Evolutionary conservation across 331 rosid genomes (phyloP), one percentile per base, ranked within the genome.

Genomic region (Rosa hybrid): DNA sequence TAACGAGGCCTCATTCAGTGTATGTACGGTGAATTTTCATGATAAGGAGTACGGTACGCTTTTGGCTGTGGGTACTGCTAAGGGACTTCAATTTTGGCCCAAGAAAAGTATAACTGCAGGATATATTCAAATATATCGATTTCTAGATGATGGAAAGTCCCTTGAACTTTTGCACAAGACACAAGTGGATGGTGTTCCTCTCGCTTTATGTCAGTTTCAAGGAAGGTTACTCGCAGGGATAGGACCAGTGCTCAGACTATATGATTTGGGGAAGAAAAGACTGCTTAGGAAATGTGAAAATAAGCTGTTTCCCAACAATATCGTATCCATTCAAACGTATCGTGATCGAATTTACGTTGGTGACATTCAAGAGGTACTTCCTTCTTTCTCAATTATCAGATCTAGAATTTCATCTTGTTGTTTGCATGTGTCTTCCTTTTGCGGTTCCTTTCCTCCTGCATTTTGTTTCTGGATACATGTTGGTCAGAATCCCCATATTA

Each of bases 161-260:
- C 97, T 95, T 71, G 97, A 95, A 86, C 97, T 95, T 80, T 86
- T 95, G 80, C 98, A 93, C 85, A 93, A 93, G 90, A 95, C 99
- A 42, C 97, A 90, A 86, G 99, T 95, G 76, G 97, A 93, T 86
- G 98, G 98, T 79, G 99, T 93, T 75, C 99, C 99, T 78, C 94
- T 93, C 84, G 90, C 98, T 80, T 84, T 95, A 75, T 83, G 92
- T 86, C 99, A 95, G 84, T 95, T 95, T 82, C 99, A 95, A 82
- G 99, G 99, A 81, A 90, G 98, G 84, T 90, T 95, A 78, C 99
- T 93, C 21, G 98, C 97, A 0, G 99, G 99, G 79, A 87, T 95
- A 80, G 98, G 99, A 65, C 71, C 93, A 30, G 97, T 90, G 62
- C 97, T 95, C 80, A 88, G 98, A 79, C 81, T 95, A 48, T 95